Evolutionary conservation across 257 asterid genomes (phyloP).

Genomic region (Solanum rostratum): DNA sequence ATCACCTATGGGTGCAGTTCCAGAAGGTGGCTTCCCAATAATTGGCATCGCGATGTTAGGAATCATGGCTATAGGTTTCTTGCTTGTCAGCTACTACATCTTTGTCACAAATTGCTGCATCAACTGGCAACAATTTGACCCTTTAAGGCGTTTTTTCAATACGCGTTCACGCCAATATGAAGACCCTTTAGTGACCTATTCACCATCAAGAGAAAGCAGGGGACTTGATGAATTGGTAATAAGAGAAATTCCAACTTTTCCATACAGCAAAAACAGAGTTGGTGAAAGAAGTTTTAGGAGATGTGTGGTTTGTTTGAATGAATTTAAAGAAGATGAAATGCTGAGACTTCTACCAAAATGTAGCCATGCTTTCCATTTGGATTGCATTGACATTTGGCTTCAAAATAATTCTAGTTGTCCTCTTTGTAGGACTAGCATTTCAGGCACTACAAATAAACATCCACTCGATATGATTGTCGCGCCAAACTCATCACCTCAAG

Average conservation of each 20-base stretch:
- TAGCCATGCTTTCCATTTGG: conserved; percentile 65
- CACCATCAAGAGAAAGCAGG: conserved; percentile 43
- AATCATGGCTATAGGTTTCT: conserved; percentile 50
- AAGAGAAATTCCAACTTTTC: conserved; percentile 60
- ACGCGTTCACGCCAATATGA: conserved; percentile 12
- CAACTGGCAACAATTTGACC: conserved; percentile 58
- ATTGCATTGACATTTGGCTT: conserved; percentile 79
- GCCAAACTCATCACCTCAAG: conserved; percentile 75
- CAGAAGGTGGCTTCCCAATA: conserved; percentile 57
- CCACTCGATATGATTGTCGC: conserved; percentile 30
- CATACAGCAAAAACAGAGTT: conserved; percentile 16
- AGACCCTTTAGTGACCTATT: conserved; percentile 29
- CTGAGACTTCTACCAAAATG: conserved; percentile 64
- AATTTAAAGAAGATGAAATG: conserved; percentile 55
- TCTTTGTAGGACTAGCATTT: conserved; percentile 59
- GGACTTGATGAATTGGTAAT: conserved; percentile 66
- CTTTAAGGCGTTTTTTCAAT: conserved; percentile 37
- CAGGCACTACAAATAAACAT: conserved; percentile 27
- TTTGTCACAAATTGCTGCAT: conserved; percentile 64
- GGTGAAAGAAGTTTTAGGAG: conserved; percentile 23
- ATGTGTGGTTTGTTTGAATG: conserved; percentile 67
- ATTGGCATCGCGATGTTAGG: conserved; percentile 55
- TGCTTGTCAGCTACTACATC: conserved; percentile 57
- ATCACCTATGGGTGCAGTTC: conserved; percentile 17
- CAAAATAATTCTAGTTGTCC: conserved; percentile 68